phyloP scores from a whole-genome alignment of 169 alveolate species.

The Cryptosporidium ubiquitum region DNA sequence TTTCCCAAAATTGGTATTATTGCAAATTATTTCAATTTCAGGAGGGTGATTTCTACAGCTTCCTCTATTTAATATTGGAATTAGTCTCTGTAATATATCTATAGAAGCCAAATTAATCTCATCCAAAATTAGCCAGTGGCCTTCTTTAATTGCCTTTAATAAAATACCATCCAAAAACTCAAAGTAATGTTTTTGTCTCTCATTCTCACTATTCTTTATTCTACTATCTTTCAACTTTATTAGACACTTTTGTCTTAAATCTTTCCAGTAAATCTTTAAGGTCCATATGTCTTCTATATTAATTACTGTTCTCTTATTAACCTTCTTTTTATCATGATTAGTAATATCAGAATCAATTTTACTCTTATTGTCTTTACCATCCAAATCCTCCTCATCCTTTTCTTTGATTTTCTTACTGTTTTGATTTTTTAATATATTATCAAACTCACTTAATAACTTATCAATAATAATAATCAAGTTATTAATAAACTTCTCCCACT shows the following conservation, averaged over 20 bases:
- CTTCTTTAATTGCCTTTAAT: conserved; percentile 95
- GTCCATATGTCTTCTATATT: conserved; percentile 22
- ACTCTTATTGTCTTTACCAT: not conserved
- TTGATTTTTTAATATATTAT: conserved; percentile 10
- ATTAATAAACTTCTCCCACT: conserved; percentile 18
- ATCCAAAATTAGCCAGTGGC: conserved; percentile 99
- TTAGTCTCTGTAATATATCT: conserved; percentile 93
- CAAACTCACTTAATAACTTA: conserved; percentile 5
- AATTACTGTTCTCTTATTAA: not conserved
- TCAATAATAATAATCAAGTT: conserved; percentile 23
- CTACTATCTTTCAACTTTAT: conserved; percentile 7
- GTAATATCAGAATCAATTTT: not conserved
- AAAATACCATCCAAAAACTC: conserved; percentile 97
- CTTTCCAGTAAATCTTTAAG: conserved; percentile 18
- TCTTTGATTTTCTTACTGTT: not conserved
- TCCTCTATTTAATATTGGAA: conserved; percentile 84
- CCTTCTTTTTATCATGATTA: not conserved
- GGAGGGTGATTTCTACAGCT: not conserved
- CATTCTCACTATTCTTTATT: not conserved
- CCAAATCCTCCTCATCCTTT: not conserved
- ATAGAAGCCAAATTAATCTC: conserved; percentile 98
- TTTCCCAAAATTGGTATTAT: not conserved
- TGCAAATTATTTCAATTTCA: conserved; percentile 28
- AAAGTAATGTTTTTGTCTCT: conserved; percentile 72
- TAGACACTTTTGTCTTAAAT: not conserved